Conservation (phyloP, 768 basidiomycete genomes). For the Boletus insuetus region DNA sequence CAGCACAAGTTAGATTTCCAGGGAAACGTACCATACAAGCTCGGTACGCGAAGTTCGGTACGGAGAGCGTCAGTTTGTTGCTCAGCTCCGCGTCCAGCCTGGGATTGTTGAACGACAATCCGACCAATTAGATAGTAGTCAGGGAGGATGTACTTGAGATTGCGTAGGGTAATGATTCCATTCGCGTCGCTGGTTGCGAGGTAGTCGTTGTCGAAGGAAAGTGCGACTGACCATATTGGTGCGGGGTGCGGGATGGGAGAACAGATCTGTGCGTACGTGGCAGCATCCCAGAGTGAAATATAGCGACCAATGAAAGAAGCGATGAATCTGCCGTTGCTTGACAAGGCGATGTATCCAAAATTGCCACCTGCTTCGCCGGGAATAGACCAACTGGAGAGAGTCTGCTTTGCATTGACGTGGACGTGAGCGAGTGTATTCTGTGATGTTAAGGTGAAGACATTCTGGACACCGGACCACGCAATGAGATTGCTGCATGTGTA, state of each 20-base stretch:
- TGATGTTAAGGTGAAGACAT: background rate
- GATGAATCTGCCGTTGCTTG: background rate
- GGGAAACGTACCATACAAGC: background rate
- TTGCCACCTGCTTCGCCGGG: background rate
- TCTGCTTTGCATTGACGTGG: background rate
- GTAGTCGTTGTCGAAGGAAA: constrained; percentile 1
- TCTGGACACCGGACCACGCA: background rate
- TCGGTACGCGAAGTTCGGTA: background rate
- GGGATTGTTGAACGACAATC: background rate
- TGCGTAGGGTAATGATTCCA: background rate
- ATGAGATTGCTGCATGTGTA: background rate
- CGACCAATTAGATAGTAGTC: background rate
- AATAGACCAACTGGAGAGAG: background rate
- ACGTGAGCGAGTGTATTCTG: background rate
- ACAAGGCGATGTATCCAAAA: background rate
- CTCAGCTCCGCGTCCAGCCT: background rate
- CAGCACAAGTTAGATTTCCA: background rate
- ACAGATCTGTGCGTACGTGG: background rate
- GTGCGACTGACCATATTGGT: background rate
- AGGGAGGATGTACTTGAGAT: background rate
- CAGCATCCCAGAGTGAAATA: constrained; percentile 1
- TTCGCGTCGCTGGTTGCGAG: background rate
- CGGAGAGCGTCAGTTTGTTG: background rate
- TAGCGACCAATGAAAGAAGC: background rate
- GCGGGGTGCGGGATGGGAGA: background rate